A percentile compares a stretch with the other conserved stretches of the same genome.
Evolutionary conservation across 225 moss, liverwort and hornwort species (phyloP).

Genomic region (Bryoerythrophyllum caledonicum): DNA sequence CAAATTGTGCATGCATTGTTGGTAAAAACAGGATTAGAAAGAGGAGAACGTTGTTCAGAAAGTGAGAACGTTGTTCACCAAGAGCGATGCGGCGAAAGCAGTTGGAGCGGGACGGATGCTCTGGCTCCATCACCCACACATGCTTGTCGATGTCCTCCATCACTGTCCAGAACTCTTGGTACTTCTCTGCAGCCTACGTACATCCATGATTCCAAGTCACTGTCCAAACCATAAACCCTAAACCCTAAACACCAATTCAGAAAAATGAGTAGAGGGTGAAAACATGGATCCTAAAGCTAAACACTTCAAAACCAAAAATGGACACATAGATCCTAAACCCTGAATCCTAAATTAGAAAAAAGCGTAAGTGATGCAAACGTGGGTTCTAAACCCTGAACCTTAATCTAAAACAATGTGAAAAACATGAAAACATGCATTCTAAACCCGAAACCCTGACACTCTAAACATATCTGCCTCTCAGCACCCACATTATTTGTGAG

Average conservation of each 20-base stretch:
- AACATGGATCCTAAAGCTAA: no score
- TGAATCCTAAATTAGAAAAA: no score
- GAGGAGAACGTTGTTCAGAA: neutral
- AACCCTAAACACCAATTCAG: neutral
- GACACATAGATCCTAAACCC: no score
- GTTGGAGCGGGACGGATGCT: constrained; percentile 82
- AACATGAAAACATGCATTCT: no score
- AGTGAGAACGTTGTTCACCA: no score
- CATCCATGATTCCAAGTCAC: neutral
- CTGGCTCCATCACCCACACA: constrained; percentile 92
- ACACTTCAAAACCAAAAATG: no score
- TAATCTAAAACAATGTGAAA: no score
- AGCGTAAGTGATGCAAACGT: no score
- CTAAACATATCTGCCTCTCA: neutral
- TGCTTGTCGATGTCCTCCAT: constrained; percentile 93
- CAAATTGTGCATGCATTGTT: neutral
- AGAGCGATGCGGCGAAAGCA: constrained; percentile 86
- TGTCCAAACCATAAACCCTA: neutral
- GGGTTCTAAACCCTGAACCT: no score
- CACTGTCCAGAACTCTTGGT: constrained; percentile 82
- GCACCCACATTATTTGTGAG: neutral
- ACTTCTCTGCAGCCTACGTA: constrained; percentile 61
- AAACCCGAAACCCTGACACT: no score
- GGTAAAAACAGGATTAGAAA: neutral
- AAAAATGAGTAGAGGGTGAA: no score